phyloP scores from a whole-genome alignment of 192 early-diverging fungal species.

The Neocallimastix lanati region DNA sequence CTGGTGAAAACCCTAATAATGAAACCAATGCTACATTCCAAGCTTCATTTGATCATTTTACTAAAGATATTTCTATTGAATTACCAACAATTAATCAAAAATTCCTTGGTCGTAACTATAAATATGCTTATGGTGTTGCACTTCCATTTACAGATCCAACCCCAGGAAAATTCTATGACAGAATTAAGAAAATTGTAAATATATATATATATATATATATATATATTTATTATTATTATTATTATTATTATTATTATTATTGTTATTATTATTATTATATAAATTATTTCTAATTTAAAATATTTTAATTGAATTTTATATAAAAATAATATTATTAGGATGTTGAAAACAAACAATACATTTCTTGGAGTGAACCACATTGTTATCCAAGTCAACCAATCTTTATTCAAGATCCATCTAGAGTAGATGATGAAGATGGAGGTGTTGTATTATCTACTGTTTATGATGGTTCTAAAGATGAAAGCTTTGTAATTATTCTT shows the following conservation, averaged over 20 bases:
- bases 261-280: no score
- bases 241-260: no score
- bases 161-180: background rate
- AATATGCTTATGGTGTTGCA: background rate
- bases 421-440: background rate
- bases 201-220: no score
- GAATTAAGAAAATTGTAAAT: background rate
- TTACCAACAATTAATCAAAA: background rate
- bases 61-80: background rate
- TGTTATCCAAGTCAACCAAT: background rate
- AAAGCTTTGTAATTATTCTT: background rate
- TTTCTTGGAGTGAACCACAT: background rate
- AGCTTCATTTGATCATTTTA: background rate
- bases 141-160: background rate
- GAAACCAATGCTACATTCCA: background rate
- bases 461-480: background rate
- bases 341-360: background rate
- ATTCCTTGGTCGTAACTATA: background rate
- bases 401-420: background rate
- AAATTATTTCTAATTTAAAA: no score
- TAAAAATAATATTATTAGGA: no score
- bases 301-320: no score
- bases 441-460: background rate
- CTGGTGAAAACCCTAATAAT: background rate
- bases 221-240: no score